Evolutionary conservation across 306 rosid genomes (phyloP), one percentile per base, ranked within the genome.

Genomic region (Parietaria judaica): DNA sequence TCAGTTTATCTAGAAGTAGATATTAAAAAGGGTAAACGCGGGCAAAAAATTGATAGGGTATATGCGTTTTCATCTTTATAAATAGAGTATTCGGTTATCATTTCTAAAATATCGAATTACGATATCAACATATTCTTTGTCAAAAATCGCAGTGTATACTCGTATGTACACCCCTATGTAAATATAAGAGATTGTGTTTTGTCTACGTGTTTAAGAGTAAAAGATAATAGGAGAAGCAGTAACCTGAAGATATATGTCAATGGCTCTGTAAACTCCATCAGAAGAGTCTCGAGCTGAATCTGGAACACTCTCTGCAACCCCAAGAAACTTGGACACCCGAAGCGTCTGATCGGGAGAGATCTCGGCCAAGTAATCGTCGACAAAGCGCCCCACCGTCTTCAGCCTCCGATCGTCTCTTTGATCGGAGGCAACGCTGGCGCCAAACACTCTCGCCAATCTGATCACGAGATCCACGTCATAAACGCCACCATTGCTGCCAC

Each of bases 231-330:
- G 45, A 41, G 45, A 41, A 5, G 9, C 43, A 57, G 14, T 85
- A 45, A 84, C 97, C 90, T 84, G 66, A 59, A 90, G 83, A 57
- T 90, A 86, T 69, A 83, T 81, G 72, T 84, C 94, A 70, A 86
- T 76, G 74, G 97, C 90, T 79, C 77, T 84, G 75, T 80, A 86
- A 64, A 80, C 79, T 54, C 82, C 85, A 70, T 86, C 94, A 70
- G 74, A 82, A 72, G 77, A 70, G 52, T 73, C 84, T 55, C 95
- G 80, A 1, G 97, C 85, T 70, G 56, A 76, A 66, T 83, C 81
- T 13, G 95, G 95, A 37, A 90, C 73, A 67, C 88, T 73, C 54
- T 84, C 88, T 10, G 81, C 88, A 65, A 81, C 82, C 62, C 80
- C 88, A 41, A 81, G 74, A 66, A 87, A 90, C n/a, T 79, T 87